These are phyloP conservation scores for Haematococcus lacustris DNA, from an alignment of 139 green algal genomes.

Conservation along the genomic window DNA sequence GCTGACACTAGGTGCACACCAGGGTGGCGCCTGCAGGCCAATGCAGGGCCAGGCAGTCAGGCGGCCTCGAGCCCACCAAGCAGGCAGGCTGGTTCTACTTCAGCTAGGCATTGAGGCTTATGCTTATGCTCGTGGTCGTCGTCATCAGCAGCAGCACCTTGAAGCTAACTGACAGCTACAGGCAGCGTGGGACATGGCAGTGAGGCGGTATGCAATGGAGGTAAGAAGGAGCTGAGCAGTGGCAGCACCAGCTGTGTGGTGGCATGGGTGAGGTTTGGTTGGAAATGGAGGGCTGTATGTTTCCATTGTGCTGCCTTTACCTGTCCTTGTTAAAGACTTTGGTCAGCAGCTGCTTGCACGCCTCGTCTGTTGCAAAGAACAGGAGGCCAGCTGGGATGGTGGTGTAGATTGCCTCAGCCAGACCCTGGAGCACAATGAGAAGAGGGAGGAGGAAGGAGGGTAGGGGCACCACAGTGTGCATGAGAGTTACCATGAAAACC, in stretches of 20 bases:
- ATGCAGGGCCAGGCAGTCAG: not conserved
- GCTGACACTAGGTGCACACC: constrained; percentile 28
- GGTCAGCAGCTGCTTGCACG: constrained; percentile 18
- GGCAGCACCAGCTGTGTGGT: too few species aligned
- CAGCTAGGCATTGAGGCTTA: not conserved
- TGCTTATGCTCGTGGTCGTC: too few species aligned
- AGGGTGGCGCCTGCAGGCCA: constrained; percentile 3
- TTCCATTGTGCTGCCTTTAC: not conserved
- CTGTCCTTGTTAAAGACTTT: not conserved
- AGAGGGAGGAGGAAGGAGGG: not conserved
- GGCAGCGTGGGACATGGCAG: not conserved
- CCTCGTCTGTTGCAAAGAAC: constrained; percentile 62
- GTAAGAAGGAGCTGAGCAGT: not conserved
- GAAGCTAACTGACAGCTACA: not conserved
- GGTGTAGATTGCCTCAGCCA: constrained; percentile 40
- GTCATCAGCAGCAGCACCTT: not conserved
- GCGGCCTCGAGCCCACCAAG: not conserved
- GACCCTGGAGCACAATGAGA: constrained; percentile 52
- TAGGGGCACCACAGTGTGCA: not conserved
- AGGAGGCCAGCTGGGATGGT: constrained; percentile 51
- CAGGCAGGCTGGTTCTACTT: not conserved
- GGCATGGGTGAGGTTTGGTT: too few species aligned
- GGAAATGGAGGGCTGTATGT: not conserved
- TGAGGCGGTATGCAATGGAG: not conserved
- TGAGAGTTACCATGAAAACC: not conserved